Evolutionary conservation across 2,329 filamentous ascomycete genomes (phyloP).

Genomic region (Verticillium dahliae): DNA sequence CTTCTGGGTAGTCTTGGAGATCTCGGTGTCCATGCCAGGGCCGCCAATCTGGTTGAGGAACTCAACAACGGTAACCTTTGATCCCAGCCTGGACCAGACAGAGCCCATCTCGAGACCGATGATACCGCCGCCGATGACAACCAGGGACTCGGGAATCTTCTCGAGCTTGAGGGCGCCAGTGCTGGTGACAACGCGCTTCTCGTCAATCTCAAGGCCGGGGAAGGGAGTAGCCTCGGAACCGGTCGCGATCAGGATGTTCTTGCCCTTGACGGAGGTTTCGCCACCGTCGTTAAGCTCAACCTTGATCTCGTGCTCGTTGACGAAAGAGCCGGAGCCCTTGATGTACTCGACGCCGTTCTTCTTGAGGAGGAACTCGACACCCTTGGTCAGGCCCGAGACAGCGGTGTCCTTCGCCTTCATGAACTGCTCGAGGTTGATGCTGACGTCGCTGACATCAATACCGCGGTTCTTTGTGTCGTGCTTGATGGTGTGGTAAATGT

Average conservation of each 20-base stretch:
- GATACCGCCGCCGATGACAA: constrained; percentile 96
- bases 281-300: constrained; percentile 87
- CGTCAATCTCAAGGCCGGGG: constrained; percentile 90
- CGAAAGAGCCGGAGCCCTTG: constrained; percentile 85
- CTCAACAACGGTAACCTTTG: constrained; percentile 95
- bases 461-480: constrained; percentile 97
- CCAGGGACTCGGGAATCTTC: constrained; percentile 91
- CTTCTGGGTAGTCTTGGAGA: constrained; percentile 88
- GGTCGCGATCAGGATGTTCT: constrained; percentile 98
- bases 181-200: constrained; percentile 95
- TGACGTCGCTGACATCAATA: constrained; percentile 95
- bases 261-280: constrained; percentile 77
- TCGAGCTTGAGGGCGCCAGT: constrained; percentile 87
- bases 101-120: constrained; percentile 98
- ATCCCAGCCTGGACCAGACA: constrained; percentile 89
- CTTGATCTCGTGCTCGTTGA: constrained; percentile 84
- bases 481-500: constrained; percentile 93
- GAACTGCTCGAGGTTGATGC: constrained; percentile 89
- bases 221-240: constrained; percentile 94
- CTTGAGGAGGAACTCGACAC: constrained; percentile 96
- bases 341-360: constrained; percentile 99
- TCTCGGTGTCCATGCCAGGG: constrained; percentile 92
- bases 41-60: constrained; percentile 95
- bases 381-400: constrained; percentile 84
- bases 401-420: constrained; percentile 99